Percentiles rank a stretch among this genome's conserved stretches.
Evolutionary conservation across 257 asterid genomes (phyloP).

Genomic region (Solanum boliviense): DNA sequence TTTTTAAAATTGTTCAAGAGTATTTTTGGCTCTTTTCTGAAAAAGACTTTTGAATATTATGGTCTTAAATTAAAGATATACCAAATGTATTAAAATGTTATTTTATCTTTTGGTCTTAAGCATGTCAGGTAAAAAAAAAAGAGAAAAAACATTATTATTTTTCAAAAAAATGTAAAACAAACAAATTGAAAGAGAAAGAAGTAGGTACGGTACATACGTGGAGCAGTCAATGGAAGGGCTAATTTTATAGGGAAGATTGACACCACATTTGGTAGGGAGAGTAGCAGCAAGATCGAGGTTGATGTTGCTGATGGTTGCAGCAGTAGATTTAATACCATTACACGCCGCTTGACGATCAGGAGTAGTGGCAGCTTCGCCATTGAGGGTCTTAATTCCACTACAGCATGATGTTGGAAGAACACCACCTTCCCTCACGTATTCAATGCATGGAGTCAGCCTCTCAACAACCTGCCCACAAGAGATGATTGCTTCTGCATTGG

Average conservation of each 20-base stretch:
- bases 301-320: neutral
- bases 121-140: too few relatives aligned
- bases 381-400: constrained; percentile 4
- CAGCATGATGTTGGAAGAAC: constrained; percentile 17
- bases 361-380: constrained; percentile 11
- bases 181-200: too few relatives aligned
- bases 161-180: neutral
- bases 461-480: constrained; percentile 11
- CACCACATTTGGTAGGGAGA: constrained; percentile 24
- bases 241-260: constrained; percentile 31
- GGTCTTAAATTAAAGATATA: too few relatives aligned
- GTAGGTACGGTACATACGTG: constrained; percentile 13
- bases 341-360: constrained; percentile 7
- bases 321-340: constrained; percentile 11
- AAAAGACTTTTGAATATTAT: too few relatives aligned
- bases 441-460: constrained; percentile 14
- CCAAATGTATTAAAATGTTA: too few relatives aligned
- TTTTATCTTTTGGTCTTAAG: too few relatives aligned
- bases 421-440: constrained; percentile 2
- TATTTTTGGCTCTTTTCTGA: too few relatives aligned
- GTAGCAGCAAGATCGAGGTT: constrained; percentile 1
- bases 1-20: too few relatives aligned
- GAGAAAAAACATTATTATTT: too few relatives aligned
- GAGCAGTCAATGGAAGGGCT: constrained; percentile 32
- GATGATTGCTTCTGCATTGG: constrained; percentile 17